These are phyloP conservation scores for Neopestalotiopsis sp. DNA, from an alignment of 2,329 filamentous ascomycete species.

Conservation along the genomic window DNA sequence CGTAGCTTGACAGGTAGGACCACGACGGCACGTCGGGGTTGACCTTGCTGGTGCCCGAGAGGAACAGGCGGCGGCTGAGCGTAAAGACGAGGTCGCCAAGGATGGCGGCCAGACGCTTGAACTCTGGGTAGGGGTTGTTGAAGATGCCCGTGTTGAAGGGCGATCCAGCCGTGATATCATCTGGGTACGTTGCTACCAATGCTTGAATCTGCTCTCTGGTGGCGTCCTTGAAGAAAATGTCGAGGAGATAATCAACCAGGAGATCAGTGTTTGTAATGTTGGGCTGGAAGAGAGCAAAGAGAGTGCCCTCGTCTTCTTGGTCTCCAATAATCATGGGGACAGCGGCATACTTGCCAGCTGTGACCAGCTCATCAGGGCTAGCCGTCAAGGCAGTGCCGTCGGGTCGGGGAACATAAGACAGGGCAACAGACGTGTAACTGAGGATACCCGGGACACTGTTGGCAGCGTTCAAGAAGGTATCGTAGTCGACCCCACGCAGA, in stretches of 20 bases:
- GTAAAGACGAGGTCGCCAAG: conserved; percentile 80
- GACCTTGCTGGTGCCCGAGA: conserved; percentile 49
- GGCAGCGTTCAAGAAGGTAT: conserved; percentile 65
- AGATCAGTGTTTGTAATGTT: conserved; percentile 68
- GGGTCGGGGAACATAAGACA: conserved; percentile 77
- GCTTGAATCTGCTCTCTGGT: conserved; percentile 53
- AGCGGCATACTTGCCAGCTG: conserved; percentile 57
- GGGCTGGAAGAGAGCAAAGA: conserved; percentile 72
- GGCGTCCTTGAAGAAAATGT: conserved; percentile 64
- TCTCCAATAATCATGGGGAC: conserved; percentile 73
- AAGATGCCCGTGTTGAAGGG: conserved; percentile 72
- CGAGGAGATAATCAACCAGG: conserved; percentile 65
- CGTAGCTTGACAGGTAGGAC: conserved; percentile 78
- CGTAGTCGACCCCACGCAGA: conserved; percentile 65
- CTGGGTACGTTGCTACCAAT: conserved; percentile 67
- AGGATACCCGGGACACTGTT: conserved; percentile 74
- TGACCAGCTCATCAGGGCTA: conserved; percentile 65
- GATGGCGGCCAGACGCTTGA: conserved; percentile 77
- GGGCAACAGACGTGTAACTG: conserved; percentile 69
- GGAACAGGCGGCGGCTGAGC: conserved; percentile 68
- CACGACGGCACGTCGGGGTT: conserved; percentile 68
- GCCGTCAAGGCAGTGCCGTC: conserved; percentile 67
- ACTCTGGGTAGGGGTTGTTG: conserved; percentile 78
- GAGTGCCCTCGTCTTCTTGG: conserved; percentile 80
- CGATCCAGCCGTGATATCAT: conserved; percentile 62